Evolutionary conservation across 352 stramenopile genomes (phyloP).

Genomic region (Pythium aphanidermatum): DNA sequence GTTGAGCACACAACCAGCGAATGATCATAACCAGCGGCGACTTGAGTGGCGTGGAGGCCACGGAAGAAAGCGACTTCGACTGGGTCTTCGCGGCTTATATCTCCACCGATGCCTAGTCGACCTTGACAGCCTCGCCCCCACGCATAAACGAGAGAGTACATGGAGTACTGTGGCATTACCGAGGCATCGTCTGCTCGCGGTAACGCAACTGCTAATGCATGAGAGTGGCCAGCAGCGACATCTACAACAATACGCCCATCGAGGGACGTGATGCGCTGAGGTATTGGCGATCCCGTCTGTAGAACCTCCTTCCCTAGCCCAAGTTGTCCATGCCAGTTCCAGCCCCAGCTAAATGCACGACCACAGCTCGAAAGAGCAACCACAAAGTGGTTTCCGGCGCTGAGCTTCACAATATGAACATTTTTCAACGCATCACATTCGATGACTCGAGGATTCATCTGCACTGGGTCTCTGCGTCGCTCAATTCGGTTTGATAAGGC

Average conservation of each 20-base stretch:
- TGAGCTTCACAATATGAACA: conserved; percentile 32
- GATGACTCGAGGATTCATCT: conserved; percentile 5
- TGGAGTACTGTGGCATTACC: background rate
- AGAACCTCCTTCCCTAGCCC: conserved; percentile 23
- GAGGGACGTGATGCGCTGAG: conserved; percentile 24
- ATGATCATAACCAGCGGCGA: conserved; percentile 52
- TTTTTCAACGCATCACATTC: background rate
- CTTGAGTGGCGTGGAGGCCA: conserved; percentile 34
- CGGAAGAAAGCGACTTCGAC: conserved; percentile 56
- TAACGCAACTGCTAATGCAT: conserved; percentile 37
- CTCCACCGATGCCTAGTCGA: conserved; percentile 55
- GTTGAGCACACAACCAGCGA: conserved; percentile 52
- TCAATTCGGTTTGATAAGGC: background rate
- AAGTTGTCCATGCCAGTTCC: conserved; percentile 52
- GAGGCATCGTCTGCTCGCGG: background rate
- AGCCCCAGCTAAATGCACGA: conserved; percentile 52
- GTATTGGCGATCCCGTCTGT: conserved; percentile 1
- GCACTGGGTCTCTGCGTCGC: conserved; percentile 7
- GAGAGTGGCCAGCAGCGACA: conserved; percentile 39
- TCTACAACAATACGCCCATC: conserved; percentile 28
- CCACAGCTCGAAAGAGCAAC: conserved; percentile 35
- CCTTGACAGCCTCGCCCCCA: conserved; percentile 42
- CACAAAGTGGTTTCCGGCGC: conserved; percentile 60
- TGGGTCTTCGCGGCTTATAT: conserved; percentile 17
- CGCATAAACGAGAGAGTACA: conserved; percentile 36